Base-by-base conservation (phyloP, 176 grass and related monocot species). In the Eremochloa ophiuroides region DNA sequence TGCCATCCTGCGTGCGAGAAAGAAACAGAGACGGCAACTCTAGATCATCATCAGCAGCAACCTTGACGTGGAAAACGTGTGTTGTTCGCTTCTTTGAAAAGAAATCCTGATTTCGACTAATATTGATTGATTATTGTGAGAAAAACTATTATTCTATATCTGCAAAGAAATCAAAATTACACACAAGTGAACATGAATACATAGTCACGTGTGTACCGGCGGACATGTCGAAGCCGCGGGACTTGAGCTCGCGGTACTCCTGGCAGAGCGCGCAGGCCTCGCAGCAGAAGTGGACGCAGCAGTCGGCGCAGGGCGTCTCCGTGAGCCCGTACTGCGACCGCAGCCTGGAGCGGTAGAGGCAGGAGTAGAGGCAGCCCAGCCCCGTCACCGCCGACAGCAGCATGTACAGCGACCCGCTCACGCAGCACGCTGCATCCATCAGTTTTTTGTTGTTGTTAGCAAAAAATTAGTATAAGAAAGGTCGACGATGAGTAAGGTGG, bases 211-310 rank as follows among this genome's bases (percentile, higher is more conserved):
- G n/a, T n/a, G n/a, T n/a, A n/a, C n/a, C n/a, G n/a, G n/a, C n/a
- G n/a, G n/a, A n/a, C n/a, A n/a, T n/a, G n/a, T n/a, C n/a, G n/a
- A n/a, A n/a, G n/a, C n/a, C n/a, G n/a, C n/a, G n/a, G n/a, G n/a
- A n/a, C 81, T 80, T 86, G 59, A 94, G 92, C 80, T 94, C 92
- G 15, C 92, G 89, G 85, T 89, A 91, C 66, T 89, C 89, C 76
- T 94, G 92, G 83, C 85, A 94, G 62, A 94, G 86, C 4, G 92
- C 92, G 81, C 92, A 94, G 2, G 7, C 55, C 86, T 94, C 65
- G 81, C 92, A 94, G 83, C 44, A 94, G 8, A 71, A 94, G 80
- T 94, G 92, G 63, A 94, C 66, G 67, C 79, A 87, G 81, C 89
- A 94, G 80, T 94, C 92, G 31, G 77, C 66, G 58, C 92, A 94